A percentile compares a stretch with the other conserved stretches of the same genome.
Evolutionary conservation across 2,329 filamentous ascomycete genomes (phyloP).

Genomic region (Cylindrodendrum hubeiense): DNA sequence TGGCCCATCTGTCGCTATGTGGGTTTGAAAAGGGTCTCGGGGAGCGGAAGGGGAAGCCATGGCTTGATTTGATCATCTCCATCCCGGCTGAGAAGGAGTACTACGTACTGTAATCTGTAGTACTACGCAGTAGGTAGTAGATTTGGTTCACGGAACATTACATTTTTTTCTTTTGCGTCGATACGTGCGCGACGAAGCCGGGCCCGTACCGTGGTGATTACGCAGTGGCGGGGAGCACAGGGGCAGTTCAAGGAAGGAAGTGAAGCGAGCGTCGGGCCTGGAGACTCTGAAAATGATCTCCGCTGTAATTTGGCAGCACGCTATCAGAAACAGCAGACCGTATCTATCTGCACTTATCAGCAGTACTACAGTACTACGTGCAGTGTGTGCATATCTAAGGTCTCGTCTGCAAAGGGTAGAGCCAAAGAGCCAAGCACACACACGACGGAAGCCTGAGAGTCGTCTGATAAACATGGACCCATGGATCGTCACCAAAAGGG

Average conservation of each 20-base stretch:
- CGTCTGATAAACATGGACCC: constrained; percentile 43
- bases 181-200: background rate
- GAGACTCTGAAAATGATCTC: background rate
- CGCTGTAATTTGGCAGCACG: background rate
- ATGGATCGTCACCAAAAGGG: constrained; percentile 36
- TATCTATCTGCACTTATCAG: background rate
- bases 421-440: constrained; percentile 1
- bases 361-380: background rate
- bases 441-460: constrained; percentile 31
- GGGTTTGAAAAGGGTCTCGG: constrained; percentile 21
- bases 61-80: constrained; percentile 17
- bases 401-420: background rate
- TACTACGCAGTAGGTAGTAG: too few relatives aligned
- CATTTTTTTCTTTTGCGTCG: background rate
- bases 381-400: background rate
- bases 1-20: constrained; percentile 15
- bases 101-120: too few relatives aligned
- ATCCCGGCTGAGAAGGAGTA: background rate
- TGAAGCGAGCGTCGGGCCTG: background rate
- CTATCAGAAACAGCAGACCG: background rate
- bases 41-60: constrained; percentile 10
- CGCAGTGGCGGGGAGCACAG: background rate
- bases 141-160: background rate
- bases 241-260: constrained; percentile 9
- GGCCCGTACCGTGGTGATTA: background rate